Percentiles rank a stretch among this genome's conserved stretches.
phyloP scores from a whole-genome alignment of 768 basidiomycete genomes.

The Mycena polygramma region DNA sequence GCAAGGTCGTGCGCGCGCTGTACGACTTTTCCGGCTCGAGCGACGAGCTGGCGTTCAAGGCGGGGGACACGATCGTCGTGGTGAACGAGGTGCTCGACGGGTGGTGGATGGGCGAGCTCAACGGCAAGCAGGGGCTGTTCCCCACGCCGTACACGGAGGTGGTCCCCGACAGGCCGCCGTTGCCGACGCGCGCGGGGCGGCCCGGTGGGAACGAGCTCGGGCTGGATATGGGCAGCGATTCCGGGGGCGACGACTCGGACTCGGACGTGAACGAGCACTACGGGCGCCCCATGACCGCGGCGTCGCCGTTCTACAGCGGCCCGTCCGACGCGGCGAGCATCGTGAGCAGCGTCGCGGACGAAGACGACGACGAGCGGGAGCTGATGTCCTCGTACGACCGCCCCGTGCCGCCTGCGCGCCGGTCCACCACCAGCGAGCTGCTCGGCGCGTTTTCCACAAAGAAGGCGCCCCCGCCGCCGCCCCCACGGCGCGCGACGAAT shows the following conservation, averaged over 20 bases:
- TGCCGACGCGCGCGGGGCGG: constrained; percentile 42
- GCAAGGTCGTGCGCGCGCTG: constrained; percentile 74
- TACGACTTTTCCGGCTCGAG: constrained; percentile 81
- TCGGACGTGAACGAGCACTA: constrained; percentile 54
- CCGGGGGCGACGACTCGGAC: constrained; percentile 45
- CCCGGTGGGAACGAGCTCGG: constrained; percentile 31
- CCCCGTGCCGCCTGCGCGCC: constrained; percentile 39
- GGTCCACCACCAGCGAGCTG: constrained; percentile 43
- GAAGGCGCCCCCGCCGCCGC: constrained; percentile 75
- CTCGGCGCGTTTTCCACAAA: constrained; percentile 45
- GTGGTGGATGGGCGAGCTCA: constrained; percentile 91
- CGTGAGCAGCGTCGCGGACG: constrained; percentile 56
- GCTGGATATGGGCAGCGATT: constrained; percentile 36
- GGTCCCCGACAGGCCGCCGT: constrained; percentile 50
- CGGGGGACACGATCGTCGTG: constrained; percentile 82
- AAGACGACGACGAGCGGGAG: constrained; percentile 52
- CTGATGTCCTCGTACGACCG: constrained; percentile 27
- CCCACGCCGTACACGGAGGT: constrained; percentile 82
- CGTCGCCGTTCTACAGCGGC: constrained; percentile 60
- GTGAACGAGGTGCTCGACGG: constrained; percentile 86
- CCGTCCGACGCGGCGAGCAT: constrained; percentile 58
- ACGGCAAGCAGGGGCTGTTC: constrained; percentile 84
- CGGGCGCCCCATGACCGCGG: constrained; percentile 62
- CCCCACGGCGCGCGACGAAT: constrained; percentile 63
- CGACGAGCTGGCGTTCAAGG: constrained; percentile 83